These are phyloP conservation scores for Lachancea mirantina DNA, from an alignment of 805 yeast species.

Conservation along the genomic window DNA sequence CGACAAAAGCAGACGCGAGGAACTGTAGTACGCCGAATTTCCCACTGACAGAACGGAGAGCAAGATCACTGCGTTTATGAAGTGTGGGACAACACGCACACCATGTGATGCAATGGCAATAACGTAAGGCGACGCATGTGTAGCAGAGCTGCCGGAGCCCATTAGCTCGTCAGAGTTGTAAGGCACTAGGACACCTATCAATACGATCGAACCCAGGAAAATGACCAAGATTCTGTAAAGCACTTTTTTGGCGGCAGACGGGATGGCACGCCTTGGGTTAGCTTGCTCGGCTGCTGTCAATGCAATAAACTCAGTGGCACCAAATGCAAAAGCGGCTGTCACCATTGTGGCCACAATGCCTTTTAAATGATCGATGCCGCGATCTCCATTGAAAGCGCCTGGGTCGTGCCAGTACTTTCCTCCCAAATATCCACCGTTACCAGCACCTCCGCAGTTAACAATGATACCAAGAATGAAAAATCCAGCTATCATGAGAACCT, in stretches of 20 bases:
- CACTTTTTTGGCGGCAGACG: constrained; percentile 49
- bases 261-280: constrained; percentile 50
- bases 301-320: constrained; percentile 55
- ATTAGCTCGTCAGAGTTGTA: constrained; percentile 37
- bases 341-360: constrained; percentile 49
- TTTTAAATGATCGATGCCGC: constrained; percentile 41
- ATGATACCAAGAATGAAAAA: constrained; percentile 48
- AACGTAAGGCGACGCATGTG: constrained; percentile 63
- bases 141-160: constrained; percentile 38
- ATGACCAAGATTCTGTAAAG: constrained; percentile 48
- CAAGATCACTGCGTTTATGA: constrained; percentile 66
- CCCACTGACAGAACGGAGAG: constrained; percentile 70
- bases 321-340: constrained; percentile 53
- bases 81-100: constrained; percentile 58
- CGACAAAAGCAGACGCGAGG: constrained; percentile 64
- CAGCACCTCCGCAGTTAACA: constrained; percentile 37
- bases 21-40: constrained; percentile 65
- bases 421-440: constrained; percentile 43
- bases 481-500: constrained; percentile 55
- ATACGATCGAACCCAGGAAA: constrained; percentile 40
- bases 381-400: constrained; percentile 40
- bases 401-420: constrained; percentile 45
- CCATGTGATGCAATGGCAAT: constrained; percentile 55
- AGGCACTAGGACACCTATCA: constrained; percentile 51
- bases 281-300: constrained; percentile 52